Percentiles rank a stretch among this genome's conserved stretches.
Conservation (phyloP, 345 rosid genomes). For the Citrus trifoliata region DNA sequence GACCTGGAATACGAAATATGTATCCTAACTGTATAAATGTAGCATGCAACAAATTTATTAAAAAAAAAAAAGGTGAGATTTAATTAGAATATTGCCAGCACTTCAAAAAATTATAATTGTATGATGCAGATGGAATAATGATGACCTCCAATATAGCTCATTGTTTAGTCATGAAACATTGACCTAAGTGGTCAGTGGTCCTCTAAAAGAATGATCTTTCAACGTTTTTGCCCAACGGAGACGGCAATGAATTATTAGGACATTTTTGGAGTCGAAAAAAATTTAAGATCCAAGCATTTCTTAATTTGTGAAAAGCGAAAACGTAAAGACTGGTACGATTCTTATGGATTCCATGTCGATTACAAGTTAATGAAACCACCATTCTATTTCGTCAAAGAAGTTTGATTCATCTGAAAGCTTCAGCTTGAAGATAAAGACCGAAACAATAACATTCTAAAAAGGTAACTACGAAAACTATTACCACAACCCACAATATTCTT, state of each 20-base stretch:
- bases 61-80: neutral
- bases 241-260: neutral
- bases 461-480: too few relatives aligned
- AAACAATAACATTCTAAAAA: too few relatives aligned
- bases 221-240: neutral
- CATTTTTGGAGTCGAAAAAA: neutral
- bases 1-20: too few relatives aligned
- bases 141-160: neutral
- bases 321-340: neutral
- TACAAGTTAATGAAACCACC: too few relatives aligned
- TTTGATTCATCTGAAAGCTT: too few relatives aligned
- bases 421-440: too few relatives aligned
- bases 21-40: too few relatives aligned
- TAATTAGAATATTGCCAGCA: neutral
- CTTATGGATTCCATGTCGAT: too few relatives aligned
- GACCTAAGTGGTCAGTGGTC: neutral
- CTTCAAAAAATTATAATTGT: neutral
- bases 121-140: neutral
- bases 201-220: neutral
- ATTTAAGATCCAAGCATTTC: neutral
- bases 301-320: neutral
- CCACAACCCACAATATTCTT: too few relatives aligned
- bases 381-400: too few relatives aligned
- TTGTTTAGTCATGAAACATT: neutral
- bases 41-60: neutral